A percentile compares a stretch with the other conserved stretches of the same genome.
These are phyloP conservation scores for Aureobasidium sp. DNA, from an alignment of 2,329 filamentous ascomycete genomes.

Conservation along the genomic window DNA sequence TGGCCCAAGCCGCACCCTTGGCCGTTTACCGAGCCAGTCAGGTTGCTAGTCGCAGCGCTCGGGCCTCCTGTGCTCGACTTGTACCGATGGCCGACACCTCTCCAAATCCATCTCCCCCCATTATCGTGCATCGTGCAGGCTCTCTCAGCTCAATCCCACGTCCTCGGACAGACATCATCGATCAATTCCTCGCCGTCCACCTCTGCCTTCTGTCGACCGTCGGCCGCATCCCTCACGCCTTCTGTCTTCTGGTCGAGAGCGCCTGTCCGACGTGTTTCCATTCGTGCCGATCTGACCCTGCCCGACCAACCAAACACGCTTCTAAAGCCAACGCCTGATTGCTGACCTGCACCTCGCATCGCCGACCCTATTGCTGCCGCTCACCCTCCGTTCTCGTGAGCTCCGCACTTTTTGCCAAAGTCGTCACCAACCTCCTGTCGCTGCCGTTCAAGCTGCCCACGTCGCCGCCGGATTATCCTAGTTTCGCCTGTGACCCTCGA, in stretches of 20 bases:
- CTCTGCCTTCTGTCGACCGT: background rate
- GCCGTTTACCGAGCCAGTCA: slow-evolving; percentile 9
- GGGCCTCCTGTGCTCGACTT: background rate
- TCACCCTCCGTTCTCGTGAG: slow-evolving; percentile 2
- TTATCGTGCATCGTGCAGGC: slow-evolving; percentile 9
- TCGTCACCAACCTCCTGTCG: background rate
- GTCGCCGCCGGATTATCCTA: background rate
- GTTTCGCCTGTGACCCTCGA: background rate
- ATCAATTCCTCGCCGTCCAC: background rate
- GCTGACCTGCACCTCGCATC: slow-evolving; percentile 8
- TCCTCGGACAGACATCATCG: slow-evolving; percentile 5
- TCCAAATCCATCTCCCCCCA: slow-evolving; percentile 9
- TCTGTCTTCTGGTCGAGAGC: background rate
- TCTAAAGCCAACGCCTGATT: background rate
- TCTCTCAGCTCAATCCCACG: background rate
- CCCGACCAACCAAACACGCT: slow-evolving; percentile 9
- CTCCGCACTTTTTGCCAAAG: background rate
- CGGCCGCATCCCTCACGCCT: background rate
- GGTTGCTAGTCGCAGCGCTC: background rate
- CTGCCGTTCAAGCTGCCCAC: background rate
- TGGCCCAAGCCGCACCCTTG: background rate
- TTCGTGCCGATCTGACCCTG: background rate
- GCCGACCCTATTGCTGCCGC: slow-evolving; percentile 3
- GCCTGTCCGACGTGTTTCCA: background rate
- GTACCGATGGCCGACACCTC: slow-evolving; percentile 1